A percentile compares a stretch with the other conserved stretches of the same genome.
These are phyloP conservation scores for Fusarium sp. DNA, from an alignment of 2,329 filamentous ascomycete species.

Conservation along the genomic window DNA sequence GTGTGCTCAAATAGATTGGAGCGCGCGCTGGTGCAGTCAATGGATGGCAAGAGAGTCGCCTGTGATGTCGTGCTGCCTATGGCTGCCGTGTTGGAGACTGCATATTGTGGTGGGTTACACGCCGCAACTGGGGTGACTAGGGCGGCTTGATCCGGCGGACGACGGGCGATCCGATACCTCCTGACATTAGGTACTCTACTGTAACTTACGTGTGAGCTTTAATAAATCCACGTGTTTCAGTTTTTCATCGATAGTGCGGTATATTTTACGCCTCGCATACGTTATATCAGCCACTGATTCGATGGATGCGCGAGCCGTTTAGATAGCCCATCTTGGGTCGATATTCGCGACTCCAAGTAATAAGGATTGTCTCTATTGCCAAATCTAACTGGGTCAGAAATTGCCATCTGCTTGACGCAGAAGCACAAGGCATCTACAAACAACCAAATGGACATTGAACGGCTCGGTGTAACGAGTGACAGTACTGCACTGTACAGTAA, in stretches of 20 bases:
- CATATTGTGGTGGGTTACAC: conserved; percentile 13
- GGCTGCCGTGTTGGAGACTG: background rate
- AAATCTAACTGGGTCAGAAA: background rate
- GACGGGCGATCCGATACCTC: conserved; percentile 25
- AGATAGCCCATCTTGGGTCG: background rate
- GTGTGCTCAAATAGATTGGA: conserved; percentile 1
- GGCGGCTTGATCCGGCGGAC: conserved; percentile 31
- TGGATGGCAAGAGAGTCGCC: background rate
- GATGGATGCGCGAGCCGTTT: no score
- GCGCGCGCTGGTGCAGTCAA: conserved; percentile 1
- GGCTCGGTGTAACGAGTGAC: conserved; percentile 9
- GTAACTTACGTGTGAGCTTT: conserved; percentile 4
- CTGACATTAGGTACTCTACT: background rate
- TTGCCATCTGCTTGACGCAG: conserved; percentile 2
- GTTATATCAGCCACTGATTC: background rate
- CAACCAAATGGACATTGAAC: background rate
- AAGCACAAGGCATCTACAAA: conserved; percentile 13
- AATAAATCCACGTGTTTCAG: conserved; percentile 1
- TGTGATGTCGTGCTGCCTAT: conserved; percentile 14
- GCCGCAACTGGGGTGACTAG: conserved; percentile 1
- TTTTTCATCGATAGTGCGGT: background rate
- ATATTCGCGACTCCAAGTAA: background rate
- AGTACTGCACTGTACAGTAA: background rate
- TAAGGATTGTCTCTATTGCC: background rate
- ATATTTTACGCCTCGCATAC: background rate